These are phyloP conservation scores for Sporothrix luriei DNA, from an alignment of 2,329 filamentous ascomycete species.

Conservation along the genomic window DNA sequence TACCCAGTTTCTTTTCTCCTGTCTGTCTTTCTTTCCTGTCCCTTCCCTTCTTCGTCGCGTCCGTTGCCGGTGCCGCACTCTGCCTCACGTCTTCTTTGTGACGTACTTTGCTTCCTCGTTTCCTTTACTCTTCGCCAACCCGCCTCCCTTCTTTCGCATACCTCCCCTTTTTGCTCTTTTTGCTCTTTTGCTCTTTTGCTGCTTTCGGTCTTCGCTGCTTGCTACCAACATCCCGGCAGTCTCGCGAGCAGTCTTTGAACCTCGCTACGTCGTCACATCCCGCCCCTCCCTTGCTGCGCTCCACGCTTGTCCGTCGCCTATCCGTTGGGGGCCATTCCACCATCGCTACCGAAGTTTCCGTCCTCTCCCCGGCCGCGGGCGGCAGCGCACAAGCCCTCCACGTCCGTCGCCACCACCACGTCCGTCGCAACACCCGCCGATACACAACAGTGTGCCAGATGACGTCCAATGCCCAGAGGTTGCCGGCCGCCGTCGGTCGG, in stretches of 20 bases:
- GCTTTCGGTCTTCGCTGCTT: not conserved
- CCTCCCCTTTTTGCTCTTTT: too few species aligned
- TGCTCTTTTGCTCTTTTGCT: not conserved
- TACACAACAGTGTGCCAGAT: not conserved
- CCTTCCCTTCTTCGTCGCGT: not conserved
- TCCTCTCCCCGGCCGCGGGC: not conserved
- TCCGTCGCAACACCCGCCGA: not conserved
- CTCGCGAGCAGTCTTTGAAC: not conserved
- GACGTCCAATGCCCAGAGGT: constrained; percentile 22
- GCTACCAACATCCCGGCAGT: constrained; percentile 4
- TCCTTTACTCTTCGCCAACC: not conserved
- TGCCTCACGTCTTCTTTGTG: not conserved
- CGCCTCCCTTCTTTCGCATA: not conserved
- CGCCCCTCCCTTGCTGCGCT: not conserved
- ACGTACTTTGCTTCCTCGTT: not conserved
- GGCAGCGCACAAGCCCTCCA: not conserved
- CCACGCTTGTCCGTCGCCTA: not conserved
- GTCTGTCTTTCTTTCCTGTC: not conserved
- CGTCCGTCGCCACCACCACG: not conserved
- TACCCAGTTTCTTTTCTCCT: not conserved
- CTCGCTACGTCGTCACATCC: not conserved
- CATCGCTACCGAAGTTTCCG: not conserved
- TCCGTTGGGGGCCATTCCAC: not conserved
- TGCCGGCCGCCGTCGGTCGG: constrained; percentile 28
- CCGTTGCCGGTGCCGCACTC: constrained; percentile 15